Evolutionary conservation across 75 land plant genomes (phyloP).

Genomic region (Cryptomeria japonica): DNA sequence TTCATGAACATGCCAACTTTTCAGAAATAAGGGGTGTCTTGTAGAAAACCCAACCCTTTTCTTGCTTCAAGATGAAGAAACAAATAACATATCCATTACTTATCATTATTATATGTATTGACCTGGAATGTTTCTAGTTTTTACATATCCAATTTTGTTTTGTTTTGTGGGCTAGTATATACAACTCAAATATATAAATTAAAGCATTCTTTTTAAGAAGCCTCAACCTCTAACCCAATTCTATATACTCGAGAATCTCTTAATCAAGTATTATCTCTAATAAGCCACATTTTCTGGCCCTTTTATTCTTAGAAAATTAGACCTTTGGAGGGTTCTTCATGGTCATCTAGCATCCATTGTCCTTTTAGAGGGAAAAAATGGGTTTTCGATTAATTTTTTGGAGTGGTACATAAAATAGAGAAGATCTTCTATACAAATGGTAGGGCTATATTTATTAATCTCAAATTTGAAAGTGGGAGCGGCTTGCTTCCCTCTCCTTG

Average conservation of each 20-base stretch:
- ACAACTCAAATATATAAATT: neutral
- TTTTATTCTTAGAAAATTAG: neutral
- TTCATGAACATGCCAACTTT: neutral
- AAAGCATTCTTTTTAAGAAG: neutral
- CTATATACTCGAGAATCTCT: too few relatives aligned
- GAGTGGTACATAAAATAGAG: neutral
- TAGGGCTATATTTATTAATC: neutral
- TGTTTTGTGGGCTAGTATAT: neutral
- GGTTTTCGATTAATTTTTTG: neutral
- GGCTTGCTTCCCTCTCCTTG: neutral
- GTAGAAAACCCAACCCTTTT: neutral
- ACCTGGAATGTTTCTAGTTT: neutral
- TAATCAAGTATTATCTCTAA: neutral
- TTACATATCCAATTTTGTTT: too few relatives aligned
- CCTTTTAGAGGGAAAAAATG: neutral
- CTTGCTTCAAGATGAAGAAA: too few relatives aligned
- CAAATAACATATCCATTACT: too few relatives aligned
- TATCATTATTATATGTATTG: neutral
- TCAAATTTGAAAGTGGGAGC: neutral
- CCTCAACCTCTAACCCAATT: neutral
- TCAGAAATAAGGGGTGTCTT: neutral
- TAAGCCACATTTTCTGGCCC: neutral
- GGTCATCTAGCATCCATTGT: neutral
- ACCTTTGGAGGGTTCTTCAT: neutral
- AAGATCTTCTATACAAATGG: neutral